Percentiles rank a stretch among this genome's conserved stretches.
These are phyloP conservation scores for Lecanoromycetidae sp. DNA, from an alignment of 2,329 filamentous ascomycete species.

Conservation along the genomic window DNA sequence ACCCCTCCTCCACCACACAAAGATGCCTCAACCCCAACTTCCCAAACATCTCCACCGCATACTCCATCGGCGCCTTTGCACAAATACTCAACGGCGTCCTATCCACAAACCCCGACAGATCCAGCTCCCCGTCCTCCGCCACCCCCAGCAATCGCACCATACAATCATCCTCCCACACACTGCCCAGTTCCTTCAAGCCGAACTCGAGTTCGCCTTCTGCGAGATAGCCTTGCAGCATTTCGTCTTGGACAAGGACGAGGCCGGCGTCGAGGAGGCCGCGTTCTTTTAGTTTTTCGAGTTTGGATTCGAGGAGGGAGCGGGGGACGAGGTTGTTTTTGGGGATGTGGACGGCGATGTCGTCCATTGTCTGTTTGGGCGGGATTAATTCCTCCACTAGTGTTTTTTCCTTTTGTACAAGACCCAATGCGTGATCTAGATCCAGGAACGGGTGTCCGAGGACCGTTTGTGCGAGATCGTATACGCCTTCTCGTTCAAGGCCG, in stretches of 20 bases:
- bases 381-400: constrained; percentile 36
- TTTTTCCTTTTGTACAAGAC: constrained; percentile 30
- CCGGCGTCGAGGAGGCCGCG: constrained; percentile 47
- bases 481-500: constrained; percentile 39
- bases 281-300: constrained; percentile 36
- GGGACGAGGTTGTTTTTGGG: constrained; percentile 34
- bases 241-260: constrained; percentile 39
- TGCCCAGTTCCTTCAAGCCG: constrained; percentile 30
- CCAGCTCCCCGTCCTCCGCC: constrained; percentile 24
- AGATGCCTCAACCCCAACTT: constrained; percentile 45
- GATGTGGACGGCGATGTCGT: constrained; percentile 42
- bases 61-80: constrained; percentile 44
- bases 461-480: constrained; percentile 49
- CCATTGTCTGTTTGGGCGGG: constrained; percentile 43
- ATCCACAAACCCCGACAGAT: constrained; percentile 41
- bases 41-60: constrained; percentile 48
- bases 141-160: constrained; percentile 30
- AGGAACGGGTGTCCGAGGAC: constrained; percentile 44
- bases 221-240: constrained; percentile 44
- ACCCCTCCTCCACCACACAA: constrained; percentile 41
- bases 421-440: constrained; percentile 39
- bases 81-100: constrained; percentile 41
- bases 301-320: constrained; percentile 31
- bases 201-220: constrained; percentile 43
- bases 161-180: constrained; percentile 13